phyloP scores from a whole-genome alignment of 2,329 filamentous ascomycete species.

The Alternaria brassicicola region DNA sequence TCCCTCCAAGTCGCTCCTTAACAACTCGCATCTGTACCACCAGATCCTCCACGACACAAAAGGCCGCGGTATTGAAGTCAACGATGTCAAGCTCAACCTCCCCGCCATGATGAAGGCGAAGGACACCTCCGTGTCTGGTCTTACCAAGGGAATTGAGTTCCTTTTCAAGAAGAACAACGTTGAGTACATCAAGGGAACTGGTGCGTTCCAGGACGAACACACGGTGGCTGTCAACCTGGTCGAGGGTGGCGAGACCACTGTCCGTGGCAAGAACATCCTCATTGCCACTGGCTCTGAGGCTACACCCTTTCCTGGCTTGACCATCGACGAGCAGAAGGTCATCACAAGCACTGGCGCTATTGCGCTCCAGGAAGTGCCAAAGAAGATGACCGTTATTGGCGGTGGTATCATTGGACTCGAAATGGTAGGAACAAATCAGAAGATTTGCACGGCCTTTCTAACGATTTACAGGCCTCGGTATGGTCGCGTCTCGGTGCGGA shows the following conservation, averaged over 20 bases:
- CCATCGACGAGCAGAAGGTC: constrained; percentile 96
- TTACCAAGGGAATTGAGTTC: constrained; percentile 98
- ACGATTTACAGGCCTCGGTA: constrained; percentile 69
- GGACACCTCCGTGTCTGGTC: constrained; percentile 82
- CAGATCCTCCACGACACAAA: constrained; percentile 96
- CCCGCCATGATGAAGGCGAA: constrained; percentile 98
- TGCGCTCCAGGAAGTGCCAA: constrained; percentile 84
- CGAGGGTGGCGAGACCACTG: constrained; percentile 87
- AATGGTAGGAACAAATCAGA: constrained; percentile 67
- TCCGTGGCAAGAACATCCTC: constrained; percentile 95
- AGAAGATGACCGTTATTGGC: constrained; percentile 96
- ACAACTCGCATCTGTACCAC: constrained; percentile 99
- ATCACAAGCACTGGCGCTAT: constrained; percentile 96
- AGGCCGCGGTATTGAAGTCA: constrained; percentile 94
- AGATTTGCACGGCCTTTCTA: constrained; percentile 23
- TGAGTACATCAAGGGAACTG: constrained; percentile 95
- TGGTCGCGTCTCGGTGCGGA: constrained; percentile 94
- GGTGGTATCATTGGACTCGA: constrained; percentile 98
- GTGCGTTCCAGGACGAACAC: constrained; percentile 84
- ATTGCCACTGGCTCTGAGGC: constrained; percentile 96
- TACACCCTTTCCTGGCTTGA: constrained; percentile 93
- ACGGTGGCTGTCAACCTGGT: constrained; percentile 88
- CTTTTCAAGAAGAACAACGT: constrained; percentile 99
- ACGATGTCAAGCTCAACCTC: constrained; percentile 96
- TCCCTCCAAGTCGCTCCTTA: constrained; percentile 97